phyloP scores from a whole-genome alignment of 75 land plant species.

The Ceratopteris richardii region DNA sequence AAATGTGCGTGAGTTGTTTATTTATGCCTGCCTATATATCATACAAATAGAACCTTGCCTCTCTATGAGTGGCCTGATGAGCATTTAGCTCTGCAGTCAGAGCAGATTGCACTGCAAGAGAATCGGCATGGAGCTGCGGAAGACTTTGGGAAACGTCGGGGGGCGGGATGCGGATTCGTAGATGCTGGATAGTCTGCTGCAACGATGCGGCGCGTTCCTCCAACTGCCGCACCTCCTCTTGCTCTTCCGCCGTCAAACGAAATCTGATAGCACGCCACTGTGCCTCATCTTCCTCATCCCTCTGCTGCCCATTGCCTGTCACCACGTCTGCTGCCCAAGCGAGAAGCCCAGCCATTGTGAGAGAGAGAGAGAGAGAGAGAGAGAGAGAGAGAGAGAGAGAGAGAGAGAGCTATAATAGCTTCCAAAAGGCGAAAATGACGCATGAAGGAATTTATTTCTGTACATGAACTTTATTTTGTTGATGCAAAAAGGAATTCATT shows the following conservation, averaged over 20 bases:
- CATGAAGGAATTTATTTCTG: too few relatives aligned
- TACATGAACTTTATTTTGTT: too few relatives aligned
- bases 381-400: too few relatives aligned
- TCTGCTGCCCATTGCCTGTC: conserved; percentile 23
- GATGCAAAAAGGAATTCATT: too few relatives aligned
- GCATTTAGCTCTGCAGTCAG: conserved; percentile 56
- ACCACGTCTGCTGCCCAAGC: conserved; percentile 96
- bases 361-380: neutral
- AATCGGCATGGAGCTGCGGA: conserved; percentile 78
- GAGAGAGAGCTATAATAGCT: too few relatives aligned
- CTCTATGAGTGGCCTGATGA: conserved; percentile 54
- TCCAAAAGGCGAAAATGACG: too few relatives aligned
- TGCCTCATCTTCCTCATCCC: conserved; percentile 14
- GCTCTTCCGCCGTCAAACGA: conserved; percentile 52
- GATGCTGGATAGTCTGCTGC: conserved; percentile 56
- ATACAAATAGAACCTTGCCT: conserved; percentile 34
- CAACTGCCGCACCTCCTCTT: conserved; percentile 24
- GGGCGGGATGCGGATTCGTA: conserved; percentile 68
- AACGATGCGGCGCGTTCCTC: conserved; percentile 41
- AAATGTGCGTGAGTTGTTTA: too few relatives aligned
- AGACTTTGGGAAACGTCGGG: conserved; percentile 61
- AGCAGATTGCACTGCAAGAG: conserved; percentile 66
- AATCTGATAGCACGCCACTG: conserved; percentile 6
- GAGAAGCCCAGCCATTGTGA: conserved; percentile 65
- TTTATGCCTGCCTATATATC: too few relatives aligned